These are phyloP conservation scores for Colletotrichum lentis DNA, from an alignment of 2,329 filamentous ascomycete species.

Conservation along the genomic window DNA sequence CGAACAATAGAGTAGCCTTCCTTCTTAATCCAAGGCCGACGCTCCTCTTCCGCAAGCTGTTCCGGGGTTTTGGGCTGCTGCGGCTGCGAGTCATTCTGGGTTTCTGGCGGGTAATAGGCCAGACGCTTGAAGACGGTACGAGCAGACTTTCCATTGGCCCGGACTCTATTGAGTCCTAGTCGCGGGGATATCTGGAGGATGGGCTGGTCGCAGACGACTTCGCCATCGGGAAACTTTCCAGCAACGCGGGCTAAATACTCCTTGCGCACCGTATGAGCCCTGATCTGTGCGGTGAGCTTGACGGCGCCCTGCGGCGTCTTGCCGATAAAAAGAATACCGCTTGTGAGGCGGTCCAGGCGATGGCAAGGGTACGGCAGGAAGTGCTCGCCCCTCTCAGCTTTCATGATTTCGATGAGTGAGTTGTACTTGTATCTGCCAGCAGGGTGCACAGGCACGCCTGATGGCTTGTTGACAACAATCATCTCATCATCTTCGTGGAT, in stretches of 20 bases:
- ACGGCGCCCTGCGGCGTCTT: conserved; percentile 86
- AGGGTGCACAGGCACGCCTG: conserved; percentile 93
- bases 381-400: conserved; percentile 69
- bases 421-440: conserved; percentile 97
- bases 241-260: conserved; percentile 94
- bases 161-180: conserved; percentile 90
- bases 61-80: conserved; percentile 42
- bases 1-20: conserved; percentile 93
- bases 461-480: conserved; percentile 96
- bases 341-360: conserved; percentile 90
- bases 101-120: conserved; percentile 80
- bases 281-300: conserved; percentile 77
- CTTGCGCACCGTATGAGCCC: conserved; percentile 84
- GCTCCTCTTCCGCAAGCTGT: conserved; percentile 40
- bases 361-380: conserved; percentile 79
- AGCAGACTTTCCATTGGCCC: conserved; percentile 89
- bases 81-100: conserved; percentile 38
- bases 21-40: conserved; percentile 58
- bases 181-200: conserved; percentile 95
- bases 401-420: conserved; percentile 92
- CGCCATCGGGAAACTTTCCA: conserved; percentile 89
- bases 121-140: conserved; percentile 90
- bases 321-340: conserved; percentile 97
- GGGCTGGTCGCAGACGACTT: conserved; percentile 91
- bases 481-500: conserved; percentile 93